Evolutionary conservation across 345 rosid genomes (phyloP).

Genomic region (Erysimum cheiranthoides): DNA sequence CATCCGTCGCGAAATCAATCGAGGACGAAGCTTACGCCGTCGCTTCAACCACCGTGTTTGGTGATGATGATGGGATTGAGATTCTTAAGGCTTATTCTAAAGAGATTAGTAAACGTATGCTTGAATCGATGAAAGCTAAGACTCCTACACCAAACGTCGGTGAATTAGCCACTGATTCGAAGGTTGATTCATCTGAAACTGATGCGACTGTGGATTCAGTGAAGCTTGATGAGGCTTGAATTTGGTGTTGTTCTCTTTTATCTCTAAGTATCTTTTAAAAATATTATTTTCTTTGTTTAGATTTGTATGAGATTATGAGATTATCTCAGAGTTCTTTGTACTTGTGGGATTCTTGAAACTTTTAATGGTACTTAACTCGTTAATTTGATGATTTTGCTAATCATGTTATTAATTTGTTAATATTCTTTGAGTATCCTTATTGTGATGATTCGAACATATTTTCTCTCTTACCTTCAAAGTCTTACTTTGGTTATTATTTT

Average conservation of each 20-base stretch:
- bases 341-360: neutral
- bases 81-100: constrained; percentile 73
- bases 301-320: neutral
- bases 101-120: constrained; percentile 86
- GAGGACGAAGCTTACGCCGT: constrained; percentile 72
- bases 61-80: constrained; percentile 76
- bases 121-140: constrained; percentile 61
- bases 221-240: neutral
- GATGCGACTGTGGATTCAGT: neutral
- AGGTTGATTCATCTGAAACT: neutral
- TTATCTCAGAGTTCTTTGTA: neutral
- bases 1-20: constrained; percentile 54
- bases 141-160: neutral
- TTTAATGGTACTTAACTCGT: neutral
- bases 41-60: constrained; percentile 48
- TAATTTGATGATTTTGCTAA: neutral
- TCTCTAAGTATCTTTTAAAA: neutral
- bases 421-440: too few relatives aligned
- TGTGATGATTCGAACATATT: too few relatives aligned
- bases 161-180: neutral
- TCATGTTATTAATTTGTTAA: too few relatives aligned
- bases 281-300: neutral
- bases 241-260: neutral
- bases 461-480: too few relatives aligned
- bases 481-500: neutral